Evolutionary conservation across 139 green algal genomes (phyloP).

Genomic region (Medakamo hakoo): DNA sequence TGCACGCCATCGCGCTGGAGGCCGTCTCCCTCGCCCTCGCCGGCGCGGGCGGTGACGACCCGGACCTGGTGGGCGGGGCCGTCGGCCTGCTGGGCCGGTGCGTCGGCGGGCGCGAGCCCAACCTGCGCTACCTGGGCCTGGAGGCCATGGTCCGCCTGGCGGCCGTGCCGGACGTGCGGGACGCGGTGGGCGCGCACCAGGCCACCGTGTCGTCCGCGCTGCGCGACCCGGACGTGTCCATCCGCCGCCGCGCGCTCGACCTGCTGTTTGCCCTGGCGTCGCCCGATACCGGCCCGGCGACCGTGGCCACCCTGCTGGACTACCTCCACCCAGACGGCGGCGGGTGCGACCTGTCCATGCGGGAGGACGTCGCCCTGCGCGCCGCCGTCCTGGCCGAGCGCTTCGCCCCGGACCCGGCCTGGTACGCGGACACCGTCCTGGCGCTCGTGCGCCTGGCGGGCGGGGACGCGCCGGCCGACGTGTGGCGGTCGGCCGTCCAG

Average conservation of each 20-base stretch:
- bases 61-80: conserved; percentile 27
- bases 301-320: conserved; percentile 66
- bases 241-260: conserved; percentile 75
- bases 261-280: conserved; percentile 86
- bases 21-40: conserved; percentile 65
- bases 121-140: conserved; percentile 87
- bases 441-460: conserved; percentile 79
- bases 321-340: conserved; percentile 40
- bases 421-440: conserved; percentile 85
- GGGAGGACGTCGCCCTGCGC: conserved; percentile 95
- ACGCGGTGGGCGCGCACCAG: conserved; percentile 19
- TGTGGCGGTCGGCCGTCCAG: conserved; percentile 85
- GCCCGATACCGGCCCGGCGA: conserved; percentile 36
- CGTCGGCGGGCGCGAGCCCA: conserved; percentile 56
- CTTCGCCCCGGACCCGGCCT: conserved; percentile 38
- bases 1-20: conserved; percentile 94
- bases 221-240: conserved; percentile 79
- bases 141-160: conserved; percentile 66
- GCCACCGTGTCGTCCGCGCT: conserved; percentile 44
- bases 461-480: conserved; percentile 81
- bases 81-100: conserved; percentile 54
- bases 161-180: conserved; percentile 36
- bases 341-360: conserved; percentile 71
- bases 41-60: conserved; percentile 46
- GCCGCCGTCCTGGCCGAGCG: conserved; percentile 90